A percentile compares a stretch with the other conserved stretches of the same genome.
These are phyloP conservation scores for Karstenula rhodostoma DNA, from an alignment of 2,329 filamentous ascomycete species.

Conservation along the genomic window DNA sequence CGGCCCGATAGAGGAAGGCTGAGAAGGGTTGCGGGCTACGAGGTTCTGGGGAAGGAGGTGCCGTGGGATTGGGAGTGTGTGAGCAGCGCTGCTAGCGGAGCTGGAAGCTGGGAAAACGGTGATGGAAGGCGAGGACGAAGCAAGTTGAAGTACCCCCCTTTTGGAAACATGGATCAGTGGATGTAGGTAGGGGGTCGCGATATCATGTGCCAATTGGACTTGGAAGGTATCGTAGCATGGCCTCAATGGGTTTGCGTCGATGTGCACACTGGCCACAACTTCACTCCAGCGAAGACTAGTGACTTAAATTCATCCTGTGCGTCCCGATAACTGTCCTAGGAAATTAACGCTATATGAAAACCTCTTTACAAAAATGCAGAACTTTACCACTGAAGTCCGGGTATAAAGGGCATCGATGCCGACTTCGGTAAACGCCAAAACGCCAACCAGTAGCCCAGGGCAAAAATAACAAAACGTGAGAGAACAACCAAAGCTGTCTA, in stretches of 20 bases:
- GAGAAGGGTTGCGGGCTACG: slow-evolving; percentile 41
- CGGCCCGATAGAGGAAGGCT: slow-evolving; percentile 25
- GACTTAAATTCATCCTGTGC: not conserved
- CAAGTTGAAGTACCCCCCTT: slow-evolving; percentile 38
- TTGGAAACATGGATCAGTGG: slow-evolving; percentile 37
- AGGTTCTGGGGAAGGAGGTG: slow-evolving; percentile 38
- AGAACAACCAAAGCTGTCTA: slow-evolving; percentile 1
- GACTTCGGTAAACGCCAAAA: slow-evolving; percentile 14
- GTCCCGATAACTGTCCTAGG: not conserved
- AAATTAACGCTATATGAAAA: not conserved
- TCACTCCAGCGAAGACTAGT: not conserved
- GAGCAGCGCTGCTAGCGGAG: slow-evolving; percentile 36
- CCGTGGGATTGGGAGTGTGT: slow-evolving; percentile 48
- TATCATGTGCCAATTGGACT: not conserved
- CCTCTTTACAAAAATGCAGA: slow-evolving; percentile 13
- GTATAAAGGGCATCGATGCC: slow-evolving; percentile 18
- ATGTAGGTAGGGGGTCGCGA: slow-evolving; percentile 17
- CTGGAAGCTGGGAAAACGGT: slow-evolving; percentile 18
- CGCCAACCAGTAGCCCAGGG: slow-evolving; percentile 1
- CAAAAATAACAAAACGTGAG: slow-evolving; percentile 3
- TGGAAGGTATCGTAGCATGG: not conserved
- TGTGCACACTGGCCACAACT: not conserved
- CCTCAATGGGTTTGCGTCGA: not conserved
- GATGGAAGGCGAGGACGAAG: slow-evolving; percentile 12
- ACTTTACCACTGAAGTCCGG: slow-evolving; percentile 17